Evolutionary conservation across 257 asterid species (phyloP), one percentile per base, ranked within the genome.

Genomic region (Catharanthus roseus): DNA sequence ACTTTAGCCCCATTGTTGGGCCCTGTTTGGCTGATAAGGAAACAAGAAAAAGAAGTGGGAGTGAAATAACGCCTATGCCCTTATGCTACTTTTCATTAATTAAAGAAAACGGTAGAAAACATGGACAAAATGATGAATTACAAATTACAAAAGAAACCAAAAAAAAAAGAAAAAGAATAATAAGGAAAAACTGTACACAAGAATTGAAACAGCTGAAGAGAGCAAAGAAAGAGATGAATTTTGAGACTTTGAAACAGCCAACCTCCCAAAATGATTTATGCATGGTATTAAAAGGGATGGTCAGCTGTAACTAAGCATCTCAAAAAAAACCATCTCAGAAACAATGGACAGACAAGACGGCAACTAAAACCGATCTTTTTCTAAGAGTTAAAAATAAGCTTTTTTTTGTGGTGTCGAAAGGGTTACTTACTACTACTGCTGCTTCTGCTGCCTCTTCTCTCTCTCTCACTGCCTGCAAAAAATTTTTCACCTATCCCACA

Each of bases 401-500:
- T n/a, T n/a, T n/a, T n/a, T n/a, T n/a, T n/a, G n/a, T n/a, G n/a
- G n/a, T n/a, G n/a, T n/a, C n/a, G n/a, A n/a, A n/a, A n/a, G n/a
- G n/a, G n/a, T n/a, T n/a, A n/a, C n/a, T n/a, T n/a, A n/a, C n/a
- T n/a, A n/a, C n/a, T n/a, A n/a, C n/a, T n/a, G n/a, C n/a, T 70
- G 73, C 65, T 54, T 57, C 77, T 26, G 74, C 81, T 73, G 73
- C 70, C 1, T 60, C 79, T 77, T n/a, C n/a, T n/a, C n/a, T n/a
- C n/a, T n/a, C n/a, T n/a, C n/a, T n/a, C 61, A 60, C 65, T 76
- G 76, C 83, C 89, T 80, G 84, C 87, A 93, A 84, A 8, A 3
- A 38, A 88, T 77, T 58, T 62, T 79, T 82, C 88, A 95, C 80
- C 95, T 78, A 82, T 95, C 99, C 98, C 99, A 88, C 82, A 33